Percentiles rank a stretch among this genome's conserved stretches.
phyloP scores from a whole-genome alignment of 495 filamentous ascomycete species.

The Wilcoxina mikolae region DNA sequence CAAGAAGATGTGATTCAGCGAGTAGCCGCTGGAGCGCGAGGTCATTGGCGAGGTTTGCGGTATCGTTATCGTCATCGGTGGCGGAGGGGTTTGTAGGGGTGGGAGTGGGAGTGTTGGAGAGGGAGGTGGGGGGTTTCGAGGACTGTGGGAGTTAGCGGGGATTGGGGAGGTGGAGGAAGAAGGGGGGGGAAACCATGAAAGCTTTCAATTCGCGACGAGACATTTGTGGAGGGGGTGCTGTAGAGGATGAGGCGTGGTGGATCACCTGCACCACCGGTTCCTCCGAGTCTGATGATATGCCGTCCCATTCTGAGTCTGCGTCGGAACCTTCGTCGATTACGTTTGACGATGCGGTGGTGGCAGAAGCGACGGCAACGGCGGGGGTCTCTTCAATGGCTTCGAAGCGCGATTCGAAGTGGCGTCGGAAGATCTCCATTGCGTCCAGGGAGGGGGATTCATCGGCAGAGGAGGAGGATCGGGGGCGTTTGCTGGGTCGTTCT shows the following conservation, averaged over 20 bases:
- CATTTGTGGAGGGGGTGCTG: background rate
- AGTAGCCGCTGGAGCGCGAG: conserved; percentile 79
- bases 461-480: background rate
- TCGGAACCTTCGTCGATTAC: conserved; percentile 1
- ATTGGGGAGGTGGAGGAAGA: conserved; percentile 36
- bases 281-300: conserved; percentile 1
- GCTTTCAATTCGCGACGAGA: conserved; percentile 15
- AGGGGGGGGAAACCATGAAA: conserved; percentile 25
- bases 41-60: conserved; percentile 70
- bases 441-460: conserved; percentile 5
- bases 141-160: conserved; percentile 35
- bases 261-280: background rate
- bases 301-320: conserved; percentile 6
- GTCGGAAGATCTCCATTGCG: conserved; percentile 49
- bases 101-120: conserved; percentile 28
- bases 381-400: conserved; percentile 43
- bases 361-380: background rate
- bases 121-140: conserved; percentile 34
- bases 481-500: background rate
- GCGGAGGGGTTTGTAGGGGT: conserved; percentile 17
- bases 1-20: conserved; percentile 81
- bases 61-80: conserved; percentile 39
- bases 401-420: conserved; percentile 79
- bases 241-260: background rate
- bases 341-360: background rate